phyloP scores from a whole-genome alignment of 2,329 filamentous ascomycete species.

The Fusarium cicatricum region DNA sequence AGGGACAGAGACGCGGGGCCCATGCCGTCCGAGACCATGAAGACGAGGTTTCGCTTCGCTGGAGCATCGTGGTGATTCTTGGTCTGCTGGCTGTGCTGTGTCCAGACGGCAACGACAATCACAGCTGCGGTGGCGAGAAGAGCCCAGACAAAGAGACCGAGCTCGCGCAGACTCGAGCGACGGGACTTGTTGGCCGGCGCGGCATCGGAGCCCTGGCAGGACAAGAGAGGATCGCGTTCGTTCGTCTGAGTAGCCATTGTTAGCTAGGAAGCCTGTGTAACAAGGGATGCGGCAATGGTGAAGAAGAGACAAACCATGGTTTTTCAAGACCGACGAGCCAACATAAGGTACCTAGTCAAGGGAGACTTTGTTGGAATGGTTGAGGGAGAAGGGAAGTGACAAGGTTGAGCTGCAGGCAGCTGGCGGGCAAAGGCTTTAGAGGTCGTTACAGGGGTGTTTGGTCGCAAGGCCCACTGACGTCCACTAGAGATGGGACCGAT shows the following conservation, averaged over 20 bases:
- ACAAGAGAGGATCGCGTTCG: slow-evolving; percentile 55
- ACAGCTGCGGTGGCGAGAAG: slow-evolving; percentile 80
- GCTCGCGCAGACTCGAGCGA: slow-evolving; percentile 67
- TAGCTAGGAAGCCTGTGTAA: slow-evolving; percentile 9
- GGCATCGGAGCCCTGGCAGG: slow-evolving; percentile 44
- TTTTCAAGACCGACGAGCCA: neutral
- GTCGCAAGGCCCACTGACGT: slow-evolving; percentile 5
- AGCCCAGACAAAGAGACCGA: slow-evolving; percentile 83
- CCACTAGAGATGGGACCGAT: neutral
- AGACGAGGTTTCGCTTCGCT: slow-evolving; percentile 91
- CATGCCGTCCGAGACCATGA: slow-evolving; percentile 99
- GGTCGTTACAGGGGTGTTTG: slow-evolving; percentile 14
- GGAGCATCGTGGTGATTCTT: slow-evolving; percentile 47
- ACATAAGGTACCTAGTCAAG: neutral
- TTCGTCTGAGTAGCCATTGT: slow-evolving; percentile 45
- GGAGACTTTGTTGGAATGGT: neutral
- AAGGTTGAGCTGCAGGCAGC: too few species aligned
- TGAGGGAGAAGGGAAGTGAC: slow-evolving; percentile 2
- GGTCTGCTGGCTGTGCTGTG: slow-evolving; percentile 73
- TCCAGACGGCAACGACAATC: slow-evolving; percentile 79
- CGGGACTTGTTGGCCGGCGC: slow-evolving; percentile 31
- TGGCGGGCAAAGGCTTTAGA: too few species aligned
- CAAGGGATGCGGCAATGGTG: neutral
- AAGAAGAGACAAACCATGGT: slow-evolving; percentile 30
- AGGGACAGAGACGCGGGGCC: slow-evolving; percentile 89